A percentile compares a stretch with the other conserved stretches of the same genome.
Evolutionary conservation across 768 basidiomycete genomes (phyloP).

Genomic region (Phaffia tasmanica): DNA sequence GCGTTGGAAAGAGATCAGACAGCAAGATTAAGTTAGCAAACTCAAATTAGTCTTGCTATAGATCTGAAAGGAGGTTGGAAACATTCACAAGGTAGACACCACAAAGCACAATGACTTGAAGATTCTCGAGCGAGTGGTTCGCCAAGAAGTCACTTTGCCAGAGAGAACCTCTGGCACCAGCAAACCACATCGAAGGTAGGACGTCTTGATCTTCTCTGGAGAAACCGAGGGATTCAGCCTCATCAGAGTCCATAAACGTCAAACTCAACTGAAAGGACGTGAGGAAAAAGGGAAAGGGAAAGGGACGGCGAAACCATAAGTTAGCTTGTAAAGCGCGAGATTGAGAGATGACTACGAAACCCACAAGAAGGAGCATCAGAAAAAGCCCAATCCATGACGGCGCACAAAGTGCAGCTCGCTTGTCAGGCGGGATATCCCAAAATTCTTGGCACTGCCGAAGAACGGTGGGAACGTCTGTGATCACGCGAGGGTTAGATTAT

Average conservation of each 20-base stretch:
- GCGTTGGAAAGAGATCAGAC: not conserved
- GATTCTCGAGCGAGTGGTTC: constrained; percentile 33
- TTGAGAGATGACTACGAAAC: constrained; percentile 13
- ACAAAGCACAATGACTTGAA: constrained; percentile 35
- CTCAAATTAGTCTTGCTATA: not conserved
- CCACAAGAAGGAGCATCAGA: constrained; percentile 34
- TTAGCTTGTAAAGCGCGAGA: not conserved
- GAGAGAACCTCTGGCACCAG: constrained; percentile 27
- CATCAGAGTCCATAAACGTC: constrained; percentile 36
- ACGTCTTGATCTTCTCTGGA: constrained; percentile 32
- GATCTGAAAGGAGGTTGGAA: not conserved
- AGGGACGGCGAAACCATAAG: not conserved
- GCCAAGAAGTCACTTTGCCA: constrained; percentile 38
- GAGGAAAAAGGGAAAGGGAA: not conserved
- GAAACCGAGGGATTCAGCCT: constrained; percentile 32
- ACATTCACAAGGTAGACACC: constrained; percentile 36
- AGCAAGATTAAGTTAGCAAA: not conserved
- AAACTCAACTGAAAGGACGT: constrained; percentile 32
- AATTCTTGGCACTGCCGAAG: constrained; percentile 37
- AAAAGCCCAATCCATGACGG: constrained; percentile 36
- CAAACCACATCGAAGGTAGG: constrained; percentile 35
- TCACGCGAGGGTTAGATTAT: not conserved
- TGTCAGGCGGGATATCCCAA: constrained; percentile 34
- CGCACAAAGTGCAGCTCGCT: constrained; percentile 33
- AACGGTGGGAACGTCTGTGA: constrained; percentile 32